phyloP scores from a whole-genome alignment of 2,329 filamentous ascomycete species.

The Metarhizium sp. region DNA sequence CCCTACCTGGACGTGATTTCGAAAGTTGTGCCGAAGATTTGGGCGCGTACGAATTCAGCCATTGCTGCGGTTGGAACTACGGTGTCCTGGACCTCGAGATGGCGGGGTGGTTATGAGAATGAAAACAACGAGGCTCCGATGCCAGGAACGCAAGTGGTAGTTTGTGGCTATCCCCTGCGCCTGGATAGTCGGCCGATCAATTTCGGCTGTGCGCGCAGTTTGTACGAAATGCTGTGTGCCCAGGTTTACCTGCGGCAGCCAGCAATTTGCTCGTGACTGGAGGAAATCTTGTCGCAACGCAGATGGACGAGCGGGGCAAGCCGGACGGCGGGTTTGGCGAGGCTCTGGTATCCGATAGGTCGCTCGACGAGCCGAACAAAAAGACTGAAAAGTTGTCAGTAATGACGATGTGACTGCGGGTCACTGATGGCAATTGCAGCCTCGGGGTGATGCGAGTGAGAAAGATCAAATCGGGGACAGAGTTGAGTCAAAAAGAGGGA shows the following conservation, averaged over 20 bases:
- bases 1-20: constrained; percentile 97
- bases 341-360: neutral
- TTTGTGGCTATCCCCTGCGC: neutral
- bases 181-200: neutral
- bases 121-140: neutral
- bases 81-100: neutral
- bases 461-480: neutral
- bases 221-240: neutral
- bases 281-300: neutral
- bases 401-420: neutral
- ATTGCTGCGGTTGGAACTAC: constrained; percentile 44
- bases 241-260: neutral
- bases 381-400: neutral
- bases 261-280: neutral
- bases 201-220: neutral
- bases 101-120: neutral
- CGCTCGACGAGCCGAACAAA: neutral
- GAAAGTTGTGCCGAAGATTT: constrained; percentile 99
- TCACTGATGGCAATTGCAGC: neutral
- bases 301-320: neutral
- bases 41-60: constrained; percentile 98
- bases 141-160: neutral
- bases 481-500: neutral
- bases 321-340: neutral
- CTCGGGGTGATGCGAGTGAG: neutral